Evolutionary conservation across 306 rosid genomes (phyloP), one percentile per base, ranked within the genome.

Genomic region (Cicer bijugum): DNA sequence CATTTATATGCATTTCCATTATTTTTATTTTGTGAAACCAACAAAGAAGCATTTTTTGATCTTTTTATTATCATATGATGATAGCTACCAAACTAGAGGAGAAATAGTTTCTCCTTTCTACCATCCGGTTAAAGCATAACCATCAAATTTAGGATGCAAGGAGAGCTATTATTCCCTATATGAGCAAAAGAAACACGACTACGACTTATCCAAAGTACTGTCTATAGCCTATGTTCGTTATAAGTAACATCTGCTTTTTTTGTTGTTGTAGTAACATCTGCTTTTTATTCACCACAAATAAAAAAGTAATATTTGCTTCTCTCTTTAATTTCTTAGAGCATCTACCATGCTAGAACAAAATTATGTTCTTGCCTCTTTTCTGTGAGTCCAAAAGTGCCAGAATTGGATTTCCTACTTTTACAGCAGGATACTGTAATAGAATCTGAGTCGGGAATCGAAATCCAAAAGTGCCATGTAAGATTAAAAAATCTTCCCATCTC

Each of bases 41-140:
- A 64, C 10, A 8, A 17, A 53, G 60, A 12, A 53, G 1, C 16
- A 7, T 8, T 16, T 16, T 52, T 53, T 7, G 15, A 6, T 51
- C 1, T 51, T 51, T 51, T 51, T 14, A n/a, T n/a, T 48, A 12
- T 4, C 33, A 55, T 55, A 4, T 57, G 23, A 11, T 23, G 15
- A 58, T 58, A 57, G 33, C 63, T 57, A 23, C 64, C 57, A 46
- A 67, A 44, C 33, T 14, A 14, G 50, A 71, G 12, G 50, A 71
- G 12, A 12, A 6, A 43, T 19, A 39, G 39, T 23, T 53, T 19
- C 12, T 6, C 53, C 39, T 16, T 12, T 44, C 57, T 8, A 14
- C 5, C 12, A 7, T 45, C 43, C 44, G 44, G 60, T 47, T 14
- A 60, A 15, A 73, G 60, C n/a, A 12, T 73, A 62, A 15, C 47